Evolutionary conservation across 2,329 filamentous ascomycete genomes (phyloP), one percentile per base, ranked within the genome.

Genomic region (Alternaria triticina): DNA sequence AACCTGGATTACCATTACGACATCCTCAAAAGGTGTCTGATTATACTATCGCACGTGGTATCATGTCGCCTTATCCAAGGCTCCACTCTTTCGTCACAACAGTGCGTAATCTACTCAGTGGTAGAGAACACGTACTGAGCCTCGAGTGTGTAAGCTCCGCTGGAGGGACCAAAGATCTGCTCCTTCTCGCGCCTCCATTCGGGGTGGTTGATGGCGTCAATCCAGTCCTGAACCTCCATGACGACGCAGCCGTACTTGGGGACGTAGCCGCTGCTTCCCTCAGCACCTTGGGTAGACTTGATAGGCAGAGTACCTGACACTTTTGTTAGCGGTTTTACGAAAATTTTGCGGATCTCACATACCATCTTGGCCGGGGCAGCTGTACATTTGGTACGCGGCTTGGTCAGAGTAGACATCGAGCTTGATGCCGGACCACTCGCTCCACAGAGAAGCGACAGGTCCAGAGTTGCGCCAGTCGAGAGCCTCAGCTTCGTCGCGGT

Each of bases 181-280:
- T 79, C 82, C 69, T 83, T 81, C 50, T 84, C 81, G 59, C 94
- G 87, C 62, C 89, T 89, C 95, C 95, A 97, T 80, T 93, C 88
- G 0, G 94, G 94, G 72, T 96, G 88, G 82, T 97, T 97, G 82
- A 98, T 96, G 25, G 86, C 94, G 77, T 97, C 94, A 75, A 97
- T 97, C 88, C 89, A 97, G 79, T 96, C 94, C 84, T 97, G 88
- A 12, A 96, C 92, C 83, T 97, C 95, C 80, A 97, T 87, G 52
- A 97, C 95, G 25, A 97, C 76, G 80, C 95, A 97, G 30, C 93
- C 94, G 75, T 94, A 93, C 83, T 94, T 78, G 59, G 88, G 86
- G 25, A 93, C 90, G 8, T 86, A 87, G 40, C 89, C 84, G 4
- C 88, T 86, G 70, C 89, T 87, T 33, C 70, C 80, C 65, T 87